Evolutionary conservation across 2,329 filamentous ascomycete species (phyloP).

Genomic region (Fusarium musae): DNA sequence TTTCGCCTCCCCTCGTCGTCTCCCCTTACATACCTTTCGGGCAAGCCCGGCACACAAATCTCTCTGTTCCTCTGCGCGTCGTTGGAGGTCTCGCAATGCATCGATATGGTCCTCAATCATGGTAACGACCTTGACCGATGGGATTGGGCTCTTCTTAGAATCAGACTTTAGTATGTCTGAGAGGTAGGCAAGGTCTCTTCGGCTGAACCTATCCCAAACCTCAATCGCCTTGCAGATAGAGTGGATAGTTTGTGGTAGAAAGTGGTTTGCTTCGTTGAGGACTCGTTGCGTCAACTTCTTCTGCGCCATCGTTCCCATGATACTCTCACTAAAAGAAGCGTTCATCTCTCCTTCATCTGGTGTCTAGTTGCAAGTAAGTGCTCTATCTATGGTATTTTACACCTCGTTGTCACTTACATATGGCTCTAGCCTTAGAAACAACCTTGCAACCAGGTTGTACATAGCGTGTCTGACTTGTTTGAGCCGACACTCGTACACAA

Average conservation of each 20-base stretch:
- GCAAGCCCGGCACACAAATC: conserved; percentile 1
- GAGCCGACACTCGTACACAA: neutral
- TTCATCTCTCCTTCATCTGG: neutral
- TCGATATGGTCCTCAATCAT: neutral
- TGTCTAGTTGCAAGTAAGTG: neutral
- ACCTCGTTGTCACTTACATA: neutral
- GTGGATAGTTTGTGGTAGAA: neutral
- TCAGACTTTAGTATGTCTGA: neutral
- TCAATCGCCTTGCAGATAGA: neutral
- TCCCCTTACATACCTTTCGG: neutral
- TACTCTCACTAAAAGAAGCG: fast-evolving
- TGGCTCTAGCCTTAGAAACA: neutral
- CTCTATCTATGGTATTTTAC: fast-evolving
- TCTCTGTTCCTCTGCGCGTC: conserved; percentile 1
- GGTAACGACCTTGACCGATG: neutral
- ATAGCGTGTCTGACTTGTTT: conserved; percentile 4
- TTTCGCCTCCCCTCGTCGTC: fast-evolving
- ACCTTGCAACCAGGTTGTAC: neutral
- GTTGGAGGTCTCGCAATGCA: neutral
- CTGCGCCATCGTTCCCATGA: neutral
- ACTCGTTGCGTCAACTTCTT: neutral
- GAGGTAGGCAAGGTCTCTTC: neutral
- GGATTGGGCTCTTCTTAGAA: neutral
- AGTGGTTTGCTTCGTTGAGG: neutral
- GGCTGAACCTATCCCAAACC: neutral